Evolutionary conservation across 306 rosid species (phyloP).

Genomic region (Delonix regia): DNA sequence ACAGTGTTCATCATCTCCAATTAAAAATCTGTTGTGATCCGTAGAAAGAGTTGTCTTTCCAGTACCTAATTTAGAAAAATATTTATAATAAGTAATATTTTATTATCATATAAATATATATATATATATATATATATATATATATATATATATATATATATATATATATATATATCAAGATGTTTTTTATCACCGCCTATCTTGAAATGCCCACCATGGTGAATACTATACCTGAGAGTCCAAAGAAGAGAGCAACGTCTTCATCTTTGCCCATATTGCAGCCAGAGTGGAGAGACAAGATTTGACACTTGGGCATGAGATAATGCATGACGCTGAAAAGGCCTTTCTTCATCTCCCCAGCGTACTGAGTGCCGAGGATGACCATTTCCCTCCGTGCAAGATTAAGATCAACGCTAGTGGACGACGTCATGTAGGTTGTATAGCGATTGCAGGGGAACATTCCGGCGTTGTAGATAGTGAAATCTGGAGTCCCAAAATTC

Average conservation of each 20-base stretch:
- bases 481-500: constrained; percentile 91
- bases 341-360: constrained; percentile 99
- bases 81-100: too few relatives aligned
- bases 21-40: constrained; percentile 73
- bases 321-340: constrained; percentile 90
- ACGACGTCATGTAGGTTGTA: constrained; percentile 95
- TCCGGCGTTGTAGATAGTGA: constrained; percentile 95
- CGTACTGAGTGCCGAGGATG: constrained; percentile 94
- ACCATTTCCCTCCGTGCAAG: constrained; percentile 94
- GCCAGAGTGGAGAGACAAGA: constrained; percentile 91
- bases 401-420: constrained; percentile 86
- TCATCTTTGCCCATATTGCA: constrained; percentile 86
- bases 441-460: constrained; percentile 94
- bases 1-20: constrained; percentile 93
- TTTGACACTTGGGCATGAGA: constrained; percentile 85
- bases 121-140: too few relatives aligned
- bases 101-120: too few relatives aligned
- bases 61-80: constrained; percentile 48
- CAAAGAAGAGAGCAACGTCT: constrained; percentile 97
- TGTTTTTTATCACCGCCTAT: too few relatives aligned
- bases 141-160: too few relatives aligned
- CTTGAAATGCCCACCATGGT: too few relatives aligned
- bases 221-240: constrained; percentile 78
- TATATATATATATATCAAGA: too few relatives aligned
- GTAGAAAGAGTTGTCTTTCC: constrained; percentile 93